Base-by-base conservation (phyloP, 306 rosid species). In the Begonia fuchsioides region DNA sequence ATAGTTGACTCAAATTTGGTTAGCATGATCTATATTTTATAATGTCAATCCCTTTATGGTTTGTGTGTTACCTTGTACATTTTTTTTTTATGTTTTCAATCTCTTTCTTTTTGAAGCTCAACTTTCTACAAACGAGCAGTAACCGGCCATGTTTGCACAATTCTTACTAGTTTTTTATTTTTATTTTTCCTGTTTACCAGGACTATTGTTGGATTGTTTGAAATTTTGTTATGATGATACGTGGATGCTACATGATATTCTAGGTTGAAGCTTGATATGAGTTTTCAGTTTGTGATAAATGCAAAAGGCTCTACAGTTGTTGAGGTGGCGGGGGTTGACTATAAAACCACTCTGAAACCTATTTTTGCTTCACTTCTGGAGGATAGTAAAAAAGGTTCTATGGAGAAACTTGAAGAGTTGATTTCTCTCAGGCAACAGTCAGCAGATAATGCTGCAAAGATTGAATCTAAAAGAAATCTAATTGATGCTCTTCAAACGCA, bases 291-390 rank as follows among this genome's bases (percentile, higher is more conserved):
- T 69, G 54, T 46, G 17, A 50, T 90, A 71, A 75, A 90, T 69
- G 43, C 85, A 49, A 65, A 76, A 54, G 95, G 98, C 51, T 73
- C 76, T 20, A 74, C 87, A 9, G 77, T 81, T 17, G 59, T 82
- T 50, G 93, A 82, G 76, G 72, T 90, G 50, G 77, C 82, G 93
- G 94, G 98, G 35, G 52, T 79, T 57, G 82, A 85, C 69, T 60
- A 77, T 66, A 90, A 90, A 61, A 49, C 62, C 50, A 57, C 56
- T 4, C 47, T 85, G 50, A 82, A 72, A 72, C 87, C 93, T 65
- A 69, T 74, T 11, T 85, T 90, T 13, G 60, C 49, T 32, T 67
- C 87, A 43, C 63, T 55, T 51, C 61, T 71, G 0, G 72, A 77
- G 39, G 92, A 75, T 38, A 65, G 79, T 39, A 80, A 79, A 76